phyloP scores from a whole-genome alignment of 2,329 filamentous ascomycete species.

The Monosporascus sp. region DNA sequence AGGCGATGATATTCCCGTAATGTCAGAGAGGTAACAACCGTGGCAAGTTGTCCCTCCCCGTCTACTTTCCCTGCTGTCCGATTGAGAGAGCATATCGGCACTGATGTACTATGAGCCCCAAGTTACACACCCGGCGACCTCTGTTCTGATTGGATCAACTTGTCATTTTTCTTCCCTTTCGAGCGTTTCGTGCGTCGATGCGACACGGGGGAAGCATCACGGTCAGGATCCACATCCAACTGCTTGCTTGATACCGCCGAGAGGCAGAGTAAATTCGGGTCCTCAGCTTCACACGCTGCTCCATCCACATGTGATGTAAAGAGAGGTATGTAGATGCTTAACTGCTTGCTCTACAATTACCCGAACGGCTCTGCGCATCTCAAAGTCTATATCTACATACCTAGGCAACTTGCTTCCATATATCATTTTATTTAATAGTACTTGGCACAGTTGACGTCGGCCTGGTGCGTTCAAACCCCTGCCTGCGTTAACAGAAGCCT shows the following conservation, averaged over 20 bases:
- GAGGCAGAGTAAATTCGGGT: background rate
- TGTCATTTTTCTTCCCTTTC: background rate
- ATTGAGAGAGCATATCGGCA: background rate
- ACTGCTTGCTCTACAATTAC: no score
- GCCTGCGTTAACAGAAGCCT: no score
- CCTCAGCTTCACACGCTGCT: slow-evolving; percentile 8
- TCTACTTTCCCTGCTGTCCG: background rate
- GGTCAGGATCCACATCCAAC: background rate
- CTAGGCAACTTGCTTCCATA: background rate
- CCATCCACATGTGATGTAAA: slow-evolving; percentile 9
- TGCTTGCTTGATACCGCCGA: background rate
- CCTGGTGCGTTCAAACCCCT: background rate
- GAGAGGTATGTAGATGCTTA: background rate
- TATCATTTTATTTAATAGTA: background rate
- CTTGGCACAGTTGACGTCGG: background rate
- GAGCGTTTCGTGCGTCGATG: background rate
- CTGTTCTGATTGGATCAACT: background rate
- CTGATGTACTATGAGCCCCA: no score
- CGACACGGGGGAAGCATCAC: background rate
- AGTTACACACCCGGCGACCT: background rate
- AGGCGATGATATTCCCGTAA: background rate
- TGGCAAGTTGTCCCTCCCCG: background rate
- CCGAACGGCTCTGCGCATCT: no score
- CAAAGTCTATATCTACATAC: background rate
- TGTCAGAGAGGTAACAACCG: background rate